A percentile compares a stretch with the other conserved stretches of the same genome.
These are phyloP conservation scores for Lagenidium giganteum DNA, from an alignment of 352 stramenopile species.

Conservation along the genomic window DNA sequence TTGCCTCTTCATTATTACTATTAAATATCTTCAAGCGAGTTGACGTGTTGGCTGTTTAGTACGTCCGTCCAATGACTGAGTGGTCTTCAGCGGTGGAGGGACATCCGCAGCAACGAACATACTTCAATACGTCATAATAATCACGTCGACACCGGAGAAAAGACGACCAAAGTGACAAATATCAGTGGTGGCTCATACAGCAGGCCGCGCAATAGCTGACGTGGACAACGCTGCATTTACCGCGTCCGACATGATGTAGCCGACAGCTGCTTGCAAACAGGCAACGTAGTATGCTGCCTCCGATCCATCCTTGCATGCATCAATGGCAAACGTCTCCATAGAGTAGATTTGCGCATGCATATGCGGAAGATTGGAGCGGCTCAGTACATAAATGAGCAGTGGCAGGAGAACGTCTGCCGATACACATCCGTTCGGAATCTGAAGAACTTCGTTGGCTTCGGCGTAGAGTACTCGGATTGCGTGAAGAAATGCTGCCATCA, in stretches of 20 bases:
- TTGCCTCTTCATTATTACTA: too few species aligned
- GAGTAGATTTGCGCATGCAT: constrained; percentile 73
- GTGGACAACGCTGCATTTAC: too few species aligned
- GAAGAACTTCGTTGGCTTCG: constrained; percentile 43
- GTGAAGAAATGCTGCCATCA: constrained; percentile 53
- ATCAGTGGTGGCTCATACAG: too few species aligned
- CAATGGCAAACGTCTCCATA: constrained; percentile 76
- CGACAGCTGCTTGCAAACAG: constrained; percentile 69
- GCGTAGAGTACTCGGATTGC: constrained; percentile 65
- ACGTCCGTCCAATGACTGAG: too few species aligned
- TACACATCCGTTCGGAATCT: constrained; percentile 41
- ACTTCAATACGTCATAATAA: too few species aligned
- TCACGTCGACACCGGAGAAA: too few species aligned
- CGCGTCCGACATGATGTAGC: constrained; percentile 61
- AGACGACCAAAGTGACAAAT: too few species aligned
- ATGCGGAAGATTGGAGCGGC: constrained; percentile 58
- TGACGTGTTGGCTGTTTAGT: too few species aligned
- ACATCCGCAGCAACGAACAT: too few species aligned
- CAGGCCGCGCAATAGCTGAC: too few species aligned
- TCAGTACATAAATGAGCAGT: constrained; percentile 70
- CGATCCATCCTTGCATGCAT: constrained; percentile 58
- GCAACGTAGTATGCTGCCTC: constrained; percentile 82
- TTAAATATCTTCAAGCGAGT: too few species aligned
- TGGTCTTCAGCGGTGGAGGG: too few species aligned
- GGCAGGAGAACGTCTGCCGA: constrained; percentile 78